Conservation (phyloP, 2,329 filamentous ascomycete genomes). For the Pseudocercospora crystallina region DNA sequence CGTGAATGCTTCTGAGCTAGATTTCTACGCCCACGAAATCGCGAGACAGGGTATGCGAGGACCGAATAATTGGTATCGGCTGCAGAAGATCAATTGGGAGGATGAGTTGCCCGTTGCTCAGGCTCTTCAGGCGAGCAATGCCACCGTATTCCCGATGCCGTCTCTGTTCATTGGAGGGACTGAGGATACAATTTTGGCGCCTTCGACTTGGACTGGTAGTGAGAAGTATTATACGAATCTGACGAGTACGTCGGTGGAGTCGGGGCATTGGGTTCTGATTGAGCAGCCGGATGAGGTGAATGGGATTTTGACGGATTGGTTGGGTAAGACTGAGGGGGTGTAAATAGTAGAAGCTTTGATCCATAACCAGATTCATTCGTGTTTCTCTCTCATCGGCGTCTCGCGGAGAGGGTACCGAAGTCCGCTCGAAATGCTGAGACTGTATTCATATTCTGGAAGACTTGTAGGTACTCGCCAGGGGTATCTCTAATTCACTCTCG, state of each 20-base stretch:
- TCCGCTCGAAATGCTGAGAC: no score
- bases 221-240: neutral
- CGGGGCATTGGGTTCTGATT: neutral
- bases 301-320: neutral
- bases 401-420: no score
- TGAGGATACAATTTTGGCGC: neutral
- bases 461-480: no score
- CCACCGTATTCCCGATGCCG: neutral
- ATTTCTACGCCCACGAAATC: neutral
- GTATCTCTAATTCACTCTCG: no score
- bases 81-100: conserved; percentile 1
- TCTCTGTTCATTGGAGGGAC: neutral
- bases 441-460: no score
- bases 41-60: conserved; percentile 1
- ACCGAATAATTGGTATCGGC: conserved; percentile 5
- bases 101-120: neutral
- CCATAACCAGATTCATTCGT: no score
- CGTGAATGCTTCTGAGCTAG: neutral
- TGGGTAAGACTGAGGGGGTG: neutral
- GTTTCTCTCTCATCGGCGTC: no score
- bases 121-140: neutral
- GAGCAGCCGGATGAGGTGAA: neutral
- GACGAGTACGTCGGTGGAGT: neutral
- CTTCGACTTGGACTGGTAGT: neutral
- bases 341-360: no score